Conservation (phyloP, 2,329 filamentous ascomycete species). For the Teratosphaeria nubilosa region DNA sequence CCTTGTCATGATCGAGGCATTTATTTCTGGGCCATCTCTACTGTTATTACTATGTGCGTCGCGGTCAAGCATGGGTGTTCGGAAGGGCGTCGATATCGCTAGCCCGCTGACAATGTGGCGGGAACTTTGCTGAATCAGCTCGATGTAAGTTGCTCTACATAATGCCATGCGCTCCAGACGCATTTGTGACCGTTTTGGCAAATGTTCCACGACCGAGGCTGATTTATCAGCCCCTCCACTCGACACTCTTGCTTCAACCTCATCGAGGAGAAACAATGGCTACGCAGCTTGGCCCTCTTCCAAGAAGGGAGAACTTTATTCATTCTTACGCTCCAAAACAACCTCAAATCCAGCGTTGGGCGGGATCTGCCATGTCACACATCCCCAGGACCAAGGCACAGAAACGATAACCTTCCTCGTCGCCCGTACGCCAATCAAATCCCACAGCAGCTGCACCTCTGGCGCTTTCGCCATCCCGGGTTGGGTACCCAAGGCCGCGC, state of each 20-base stretch:
- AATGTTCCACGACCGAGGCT: neutral
- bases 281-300: too few relatives aligned
- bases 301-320: neutral
- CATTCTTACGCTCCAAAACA: neutral
- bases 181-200: neutral
- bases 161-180: neutral
- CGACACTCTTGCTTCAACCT: too few relatives aligned
- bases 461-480: neutral
- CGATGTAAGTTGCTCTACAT: neutral
- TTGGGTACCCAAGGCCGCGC: neutral
- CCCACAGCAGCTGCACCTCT: neutral
- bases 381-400: neutral
- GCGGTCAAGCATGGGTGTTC: conserved; percentile 4
- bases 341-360: neutral
- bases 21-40: neutral
- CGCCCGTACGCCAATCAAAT: neutral
- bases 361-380: neutral
- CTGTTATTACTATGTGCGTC: neutral
- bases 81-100: neutral
- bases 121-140: neutral
- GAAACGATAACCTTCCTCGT: neutral
- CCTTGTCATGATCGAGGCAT: neutral
- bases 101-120: neutral
- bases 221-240: neutral
- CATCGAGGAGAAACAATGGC: too few relatives aligned